Evolutionary conservation across 2,329 filamentous ascomycete species (phyloP).

Genomic region (Fusarium veterinarium): DNA sequence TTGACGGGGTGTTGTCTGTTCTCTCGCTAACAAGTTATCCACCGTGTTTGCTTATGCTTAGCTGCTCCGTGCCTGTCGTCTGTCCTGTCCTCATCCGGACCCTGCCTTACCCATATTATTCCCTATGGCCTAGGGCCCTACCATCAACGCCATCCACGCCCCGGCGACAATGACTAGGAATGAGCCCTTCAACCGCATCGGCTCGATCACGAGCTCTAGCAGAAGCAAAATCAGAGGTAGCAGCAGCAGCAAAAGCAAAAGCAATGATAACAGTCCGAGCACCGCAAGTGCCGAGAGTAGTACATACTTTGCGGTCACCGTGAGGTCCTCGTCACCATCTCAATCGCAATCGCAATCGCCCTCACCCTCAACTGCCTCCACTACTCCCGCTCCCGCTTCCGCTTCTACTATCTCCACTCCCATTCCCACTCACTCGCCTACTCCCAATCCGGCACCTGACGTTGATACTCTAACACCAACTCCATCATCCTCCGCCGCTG

Average conservation of each 20-base stretch:
- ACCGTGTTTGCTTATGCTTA: slow-evolving; percentile 32
- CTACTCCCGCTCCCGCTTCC: slow-evolving; percentile 50
- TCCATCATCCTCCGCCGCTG: slow-evolving; percentile 32
- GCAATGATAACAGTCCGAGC: neutral
- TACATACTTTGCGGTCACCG: slow-evolving; percentile 73
- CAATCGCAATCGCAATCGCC: slow-evolving; percentile 16
- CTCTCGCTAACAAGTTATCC: neutral
- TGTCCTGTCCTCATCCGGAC: slow-evolving; percentile 38
- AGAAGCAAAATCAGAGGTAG: slow-evolving; percentile 37
- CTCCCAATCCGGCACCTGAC: slow-evolving; percentile 38
- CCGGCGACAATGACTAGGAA: slow-evolving; percentile 73
- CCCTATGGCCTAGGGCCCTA: slow-evolving; percentile 48
- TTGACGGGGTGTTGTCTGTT: slow-evolving; percentile 3
- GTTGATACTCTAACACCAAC: slow-evolving; percentile 30
- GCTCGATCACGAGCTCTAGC: slow-evolving; percentile 57
- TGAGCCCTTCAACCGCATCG: slow-evolving; percentile 71
- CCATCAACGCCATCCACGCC: slow-evolving; percentile 47
- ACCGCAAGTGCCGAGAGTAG: slow-evolving; percentile 72
- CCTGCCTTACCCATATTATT: slow-evolving; percentile 16
- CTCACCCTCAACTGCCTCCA: slow-evolving; percentile 42
- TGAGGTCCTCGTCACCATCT: slow-evolving; percentile 58
- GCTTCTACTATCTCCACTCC: slow-evolving; percentile 50
- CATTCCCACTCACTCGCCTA: slow-evolving; percentile 44
- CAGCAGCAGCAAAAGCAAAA: neutral
- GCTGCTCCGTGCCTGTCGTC: slow-evolving; percentile 34